Conservation (phyloP, 768 basidiomycete species). For the Mycena chlorophos region DNA sequence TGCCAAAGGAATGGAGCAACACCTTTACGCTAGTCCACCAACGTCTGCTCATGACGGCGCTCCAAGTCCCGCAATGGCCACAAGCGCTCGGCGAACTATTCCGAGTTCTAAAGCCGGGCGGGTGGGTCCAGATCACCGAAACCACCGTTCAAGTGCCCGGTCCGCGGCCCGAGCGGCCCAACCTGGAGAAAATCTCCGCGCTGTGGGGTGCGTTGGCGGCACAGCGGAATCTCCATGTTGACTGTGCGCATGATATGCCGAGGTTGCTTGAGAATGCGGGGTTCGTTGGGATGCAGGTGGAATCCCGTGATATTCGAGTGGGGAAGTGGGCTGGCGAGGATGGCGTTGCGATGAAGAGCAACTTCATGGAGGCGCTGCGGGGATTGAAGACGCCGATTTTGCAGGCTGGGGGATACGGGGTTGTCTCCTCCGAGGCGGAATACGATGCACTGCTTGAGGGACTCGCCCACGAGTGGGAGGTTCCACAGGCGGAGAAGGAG, state of each 20-base stretch:
- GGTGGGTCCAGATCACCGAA: constrained; percentile 11
- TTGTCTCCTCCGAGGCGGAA: constrained; percentile 13
- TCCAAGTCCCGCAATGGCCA: constrained; percentile 9
- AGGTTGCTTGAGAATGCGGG: neutral
- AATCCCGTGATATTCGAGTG: constrained; percentile 9
- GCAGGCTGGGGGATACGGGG: constrained; percentile 10
- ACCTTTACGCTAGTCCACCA: constrained; percentile 18
- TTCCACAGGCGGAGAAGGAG: too few relatives aligned
- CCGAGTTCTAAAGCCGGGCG: constrained; percentile 12
- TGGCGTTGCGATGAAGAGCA: constrained; percentile 3
- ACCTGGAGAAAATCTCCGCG: neutral
- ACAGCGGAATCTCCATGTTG: neutral
- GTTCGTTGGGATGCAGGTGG: constrained; percentile 5
- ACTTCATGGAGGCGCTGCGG: neutral
- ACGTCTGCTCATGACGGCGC: constrained; percentile 10
- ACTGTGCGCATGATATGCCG: neutral
- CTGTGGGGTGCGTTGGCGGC: neutral
- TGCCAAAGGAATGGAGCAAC: constrained; percentile 15
- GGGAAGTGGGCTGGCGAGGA: constrained; percentile 15
- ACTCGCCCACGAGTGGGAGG: constrained; percentile 19
- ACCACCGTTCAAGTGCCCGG: neutral
- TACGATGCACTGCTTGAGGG: constrained; percentile 17
- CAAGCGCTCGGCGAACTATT: constrained; percentile 7
- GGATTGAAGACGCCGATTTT: constrained; percentile 16
- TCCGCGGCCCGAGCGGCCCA: neutral